Base-by-base conservation (phyloP, 345 rosid species). In the Corymbia maculata region DNA sequence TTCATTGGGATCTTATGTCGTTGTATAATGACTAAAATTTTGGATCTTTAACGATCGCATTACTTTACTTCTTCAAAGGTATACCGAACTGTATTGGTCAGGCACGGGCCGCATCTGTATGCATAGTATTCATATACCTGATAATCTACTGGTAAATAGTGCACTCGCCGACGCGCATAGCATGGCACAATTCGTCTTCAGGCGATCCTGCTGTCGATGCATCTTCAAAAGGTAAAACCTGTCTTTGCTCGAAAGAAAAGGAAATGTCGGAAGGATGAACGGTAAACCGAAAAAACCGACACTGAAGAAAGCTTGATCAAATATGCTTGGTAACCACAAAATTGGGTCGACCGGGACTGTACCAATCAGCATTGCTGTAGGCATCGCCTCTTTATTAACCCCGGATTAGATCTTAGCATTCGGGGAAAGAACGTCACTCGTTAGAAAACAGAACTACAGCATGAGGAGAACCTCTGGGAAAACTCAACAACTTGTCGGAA, bases 401-500 rank as follows among this genome's bases (percentile, higher is more conserved):
- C 79, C 42, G 17, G 19, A n/a, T 30, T 66, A 51, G 53, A 85
- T 49, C 13, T 50, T 85, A 50, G 44, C 22, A 85, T 36, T 50
- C 59, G 13, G 87, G 68, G 87, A 86, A 26, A 68, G 82, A 49
- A 30, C 13, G 45, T 66, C 42, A 68, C 9, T 68, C 0, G 42
- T 42, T 32, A 51, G 70, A 55, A 42, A 86, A 86, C 85, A 16
- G 19, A 28, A 68, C 85, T 14, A 21, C 49, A 13, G 85, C 88
- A 10, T 44, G 19, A 52, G 22, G 59, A 32, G 89, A 88, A 17
- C 87, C 89, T 88, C 61, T 85, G 12, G 89, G 89, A 70, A 17
- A 52, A 47, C 51, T 85, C 64, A 4, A 44, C 87, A 53, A 45
- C 50, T 85, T 86, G 44, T 68, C 45, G 26, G 57, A 50, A 86